Percentiles rank a stretch among this genome's conserved stretches.
Conservation (phyloP, 177 flowering plant genomes). For the Vitis hybrid region DNA sequence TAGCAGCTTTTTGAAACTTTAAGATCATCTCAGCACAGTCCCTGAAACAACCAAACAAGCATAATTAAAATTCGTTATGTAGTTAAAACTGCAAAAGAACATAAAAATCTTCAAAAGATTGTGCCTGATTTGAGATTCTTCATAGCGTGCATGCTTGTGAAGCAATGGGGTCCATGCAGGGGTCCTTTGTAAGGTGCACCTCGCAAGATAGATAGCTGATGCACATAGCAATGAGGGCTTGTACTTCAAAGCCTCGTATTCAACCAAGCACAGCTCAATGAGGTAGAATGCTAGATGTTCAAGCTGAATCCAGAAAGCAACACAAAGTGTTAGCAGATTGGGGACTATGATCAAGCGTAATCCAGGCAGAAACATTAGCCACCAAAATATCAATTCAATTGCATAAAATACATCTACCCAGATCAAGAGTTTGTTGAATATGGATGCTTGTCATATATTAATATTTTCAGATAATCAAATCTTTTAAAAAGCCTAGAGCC, state of each 20-base stretch:
- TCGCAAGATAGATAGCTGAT: constrained; percentile 81
- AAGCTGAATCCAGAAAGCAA: constrained; percentile 40
- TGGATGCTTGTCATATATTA: too few relatives aligned
- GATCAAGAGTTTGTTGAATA: background rate
- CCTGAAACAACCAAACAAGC: constrained; percentile 30
- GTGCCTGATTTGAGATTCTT: constrained; percentile 66
- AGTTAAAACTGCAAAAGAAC: background rate
- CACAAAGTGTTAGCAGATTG: constrained; percentile 3
- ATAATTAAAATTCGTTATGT: background rate
- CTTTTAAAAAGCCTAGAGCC: too few relatives aligned
- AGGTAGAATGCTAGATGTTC: constrained; percentile 82
- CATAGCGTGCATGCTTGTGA: constrained; percentile 56
- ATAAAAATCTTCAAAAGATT: background rate
- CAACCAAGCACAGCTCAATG: constrained; percentile 72
- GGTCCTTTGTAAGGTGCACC: constrained; percentile 52
- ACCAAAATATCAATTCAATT: background rate
- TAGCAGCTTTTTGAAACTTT: constrained; percentile 58
- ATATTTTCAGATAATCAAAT: too few relatives aligned
- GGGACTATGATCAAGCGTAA: background rate
- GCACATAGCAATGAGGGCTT: constrained; percentile 88
- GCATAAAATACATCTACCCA: background rate
- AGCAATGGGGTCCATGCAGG: constrained; percentile 87
- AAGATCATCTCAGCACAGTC: constrained; percentile 73
- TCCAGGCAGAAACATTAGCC: background rate
- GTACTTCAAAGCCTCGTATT: constrained; percentile 74